Evolutionary conservation across 1,139 yeast species (phyloP).

Genomic region (Suzukiozyma palmioleophila): DNA sequence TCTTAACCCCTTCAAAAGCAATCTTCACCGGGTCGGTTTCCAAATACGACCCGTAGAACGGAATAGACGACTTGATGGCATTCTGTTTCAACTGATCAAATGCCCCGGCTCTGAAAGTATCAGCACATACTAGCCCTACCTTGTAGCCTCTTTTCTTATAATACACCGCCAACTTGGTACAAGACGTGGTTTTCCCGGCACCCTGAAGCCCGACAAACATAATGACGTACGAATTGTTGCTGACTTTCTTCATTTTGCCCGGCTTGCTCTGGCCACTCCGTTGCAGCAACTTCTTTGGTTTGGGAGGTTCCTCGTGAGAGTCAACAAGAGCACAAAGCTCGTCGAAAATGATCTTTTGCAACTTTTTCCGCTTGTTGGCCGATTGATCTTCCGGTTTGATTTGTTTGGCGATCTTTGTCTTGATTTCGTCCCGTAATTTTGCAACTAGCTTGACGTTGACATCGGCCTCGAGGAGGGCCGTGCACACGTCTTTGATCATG

Average conservation of each 20-base stretch:
- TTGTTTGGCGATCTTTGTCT: constrained; percentile 46
- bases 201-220: constrained; percentile 99
- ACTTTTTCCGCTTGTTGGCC: constrained; percentile 66
- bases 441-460: constrained; percentile 86
- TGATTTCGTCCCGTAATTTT: constrained; percentile 69
- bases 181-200: constrained; percentile 97
- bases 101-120: constrained; percentile 99
- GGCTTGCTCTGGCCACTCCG: constrained; percentile 13
- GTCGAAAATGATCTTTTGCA: constrained; percentile 91
- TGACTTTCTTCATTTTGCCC: constrained; percentile 29
- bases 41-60: constrained; percentile 90
- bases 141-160: constrained; percentile 91
- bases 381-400: constrained; percentile 47
- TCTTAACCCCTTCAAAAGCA: constrained; percentile 85
- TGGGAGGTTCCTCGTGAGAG: constrained; percentile 60
- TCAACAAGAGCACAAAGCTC: constrained; percentile 87
- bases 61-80: constrained; percentile 91
- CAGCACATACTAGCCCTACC: constrained; percentile 97
- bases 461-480: constrained; percentile 87
- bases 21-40: constrained; percentile 95
- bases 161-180: constrained; percentile 93
- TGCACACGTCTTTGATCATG: constrained; percentile 82
- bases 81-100: constrained; percentile 97
- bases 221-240: constrained; percentile 49
- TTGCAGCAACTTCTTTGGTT: constrained; percentile 64